These are phyloP conservation scores for Hypoxylon perforatum DNA, from an alignment of 495 filamentous ascomycete species.

Conservation along the genomic window DNA sequence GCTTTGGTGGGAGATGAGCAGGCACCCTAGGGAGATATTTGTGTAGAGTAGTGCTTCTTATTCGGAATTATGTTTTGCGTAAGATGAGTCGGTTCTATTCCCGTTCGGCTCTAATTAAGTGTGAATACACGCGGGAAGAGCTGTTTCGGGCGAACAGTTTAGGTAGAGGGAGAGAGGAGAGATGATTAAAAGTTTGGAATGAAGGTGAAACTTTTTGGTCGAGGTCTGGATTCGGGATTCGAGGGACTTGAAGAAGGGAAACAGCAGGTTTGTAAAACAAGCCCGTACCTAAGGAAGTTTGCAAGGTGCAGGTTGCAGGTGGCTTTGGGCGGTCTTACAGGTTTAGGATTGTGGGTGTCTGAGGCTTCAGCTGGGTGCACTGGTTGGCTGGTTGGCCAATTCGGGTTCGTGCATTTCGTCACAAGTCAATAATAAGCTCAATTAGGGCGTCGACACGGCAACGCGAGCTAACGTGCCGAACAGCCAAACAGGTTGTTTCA, in stretches of 20 bases:
- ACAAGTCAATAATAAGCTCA: slow-evolving; percentile 43
- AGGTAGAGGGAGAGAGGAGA: slow-evolving; percentile 1
- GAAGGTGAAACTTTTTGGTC: slow-evolving; percentile 43
- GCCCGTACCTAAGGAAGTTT: background rate
- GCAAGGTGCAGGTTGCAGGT: background rate
- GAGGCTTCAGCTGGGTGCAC: slow-evolving; percentile 30
- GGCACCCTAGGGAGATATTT: background rate
- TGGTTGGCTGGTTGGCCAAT: slow-evolving; percentile 33
- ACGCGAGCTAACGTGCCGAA: slow-evolving; percentile 11
- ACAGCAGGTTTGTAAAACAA: slow-evolving; percentile 25
- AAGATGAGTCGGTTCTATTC: slow-evolving; percentile 25
- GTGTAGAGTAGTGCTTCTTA: slow-evolving; percentile 7
- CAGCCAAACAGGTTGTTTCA: slow-evolving; percentile 28
- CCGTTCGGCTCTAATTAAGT: slow-evolving; percentile 18
- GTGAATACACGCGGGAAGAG: slow-evolving; percentile 15
- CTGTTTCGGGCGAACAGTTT: slow-evolving; percentile 10
- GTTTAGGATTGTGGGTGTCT: slow-evolving; percentile 26
- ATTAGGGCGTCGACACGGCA: slow-evolving; percentile 43
- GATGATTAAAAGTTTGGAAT: slow-evolving; percentile 31
- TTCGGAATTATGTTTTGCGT: slow-evolving; percentile 21
- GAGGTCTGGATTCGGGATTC: slow-evolving; percentile 31
- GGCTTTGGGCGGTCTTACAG: background rate
- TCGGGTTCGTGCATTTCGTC: slow-evolving; percentile 46
- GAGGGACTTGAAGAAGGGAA: slow-evolving; percentile 22
- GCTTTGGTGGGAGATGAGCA: slow-evolving; percentile 18